Evolutionary conservation across 768 basidiomycete genomes (phyloP), one percentile per base, ranked within the genome.

Genomic region (Pilatotrama ljubarskyi): DNA sequence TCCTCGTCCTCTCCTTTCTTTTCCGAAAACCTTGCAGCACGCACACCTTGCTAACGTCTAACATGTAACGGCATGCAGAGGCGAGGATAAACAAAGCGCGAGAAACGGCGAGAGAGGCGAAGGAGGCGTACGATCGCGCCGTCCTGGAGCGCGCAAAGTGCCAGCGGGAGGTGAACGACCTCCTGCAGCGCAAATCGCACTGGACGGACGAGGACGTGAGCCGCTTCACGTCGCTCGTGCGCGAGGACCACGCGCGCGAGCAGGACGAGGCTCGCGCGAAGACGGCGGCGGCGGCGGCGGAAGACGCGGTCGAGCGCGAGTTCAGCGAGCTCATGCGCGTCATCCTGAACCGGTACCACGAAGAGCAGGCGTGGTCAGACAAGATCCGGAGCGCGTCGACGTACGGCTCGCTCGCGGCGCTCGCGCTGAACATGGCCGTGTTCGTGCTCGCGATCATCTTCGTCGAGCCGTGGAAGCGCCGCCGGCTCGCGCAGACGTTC

Each of bases 331-430:
- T 98, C 64, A 91, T 96, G 88, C 86, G 86, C 56, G 79, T 83
- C 10, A 98, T 98, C 68, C 82, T 99, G 59, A 86, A 84, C 49
- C 83, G 96, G 38, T 98, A 98, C 73, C 96, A 98, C 76, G 96
- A 98, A 75, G 97, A 99, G 72, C 97, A 99, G 72, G 86, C 98
- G 2, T 99, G 97, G 97, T 94, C 92, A 53, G 96, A 99, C 79
- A 99, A 99, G 76, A 97, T 99, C 60, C 86, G 97, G 36, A 93
- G 91, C 66, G 89, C 90, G 25, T 94, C 92, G 62, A 98, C 97
- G 5, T 98, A 98, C 71, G 95, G 94, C 3, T 90, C 88, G 40
- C 77, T 98, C 59, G 87, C 86, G 5, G 95, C 86, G 54, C 81
- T 98, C 22, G 88, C 85, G 13, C 83, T 96, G 62, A 99, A 99